phyloP scores from a whole-genome alignment of 495 filamentous ascomycete species.

The Talaromyces ruber region DNA sequence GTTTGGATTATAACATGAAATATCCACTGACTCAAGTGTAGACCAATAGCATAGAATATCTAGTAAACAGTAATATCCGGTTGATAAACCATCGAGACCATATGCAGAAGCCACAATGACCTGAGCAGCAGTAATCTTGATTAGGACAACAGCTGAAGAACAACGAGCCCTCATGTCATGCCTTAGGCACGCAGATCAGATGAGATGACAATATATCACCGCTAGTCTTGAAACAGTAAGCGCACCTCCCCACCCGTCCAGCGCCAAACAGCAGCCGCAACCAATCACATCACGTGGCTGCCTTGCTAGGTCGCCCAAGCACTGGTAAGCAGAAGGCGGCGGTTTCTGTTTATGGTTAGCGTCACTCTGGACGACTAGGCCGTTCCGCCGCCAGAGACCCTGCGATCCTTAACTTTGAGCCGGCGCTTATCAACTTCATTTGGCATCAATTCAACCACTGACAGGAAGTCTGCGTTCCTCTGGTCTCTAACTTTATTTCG shows the following conservation, averaged over 20 bases:
- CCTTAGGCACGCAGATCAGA: background rate
- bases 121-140: too few relatives aligned
- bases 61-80: background rate
- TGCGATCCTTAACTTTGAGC: background rate
- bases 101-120: background rate
- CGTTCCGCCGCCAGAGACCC: background rate
- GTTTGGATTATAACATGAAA: background rate
- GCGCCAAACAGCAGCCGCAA: background rate
- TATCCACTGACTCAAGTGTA: background rate
- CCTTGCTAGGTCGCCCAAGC: background rate
- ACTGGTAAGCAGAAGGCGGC: background rate
- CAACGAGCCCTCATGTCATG: background rate
- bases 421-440: conserved; percentile 2
- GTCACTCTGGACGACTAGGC: background rate
- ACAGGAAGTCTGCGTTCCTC: background rate
- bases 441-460: background rate
- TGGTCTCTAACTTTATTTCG: background rate
- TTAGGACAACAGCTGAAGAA: background rate
- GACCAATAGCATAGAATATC: background rate
- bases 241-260: background rate
- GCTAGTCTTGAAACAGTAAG: background rate
- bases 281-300: background rate
- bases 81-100: background rate
- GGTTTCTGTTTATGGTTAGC: background rate
- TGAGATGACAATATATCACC: background rate